Conservation (phyloP, 1,284 basidiomycete species). For the Trichosporon coremiiforme region DNA sequence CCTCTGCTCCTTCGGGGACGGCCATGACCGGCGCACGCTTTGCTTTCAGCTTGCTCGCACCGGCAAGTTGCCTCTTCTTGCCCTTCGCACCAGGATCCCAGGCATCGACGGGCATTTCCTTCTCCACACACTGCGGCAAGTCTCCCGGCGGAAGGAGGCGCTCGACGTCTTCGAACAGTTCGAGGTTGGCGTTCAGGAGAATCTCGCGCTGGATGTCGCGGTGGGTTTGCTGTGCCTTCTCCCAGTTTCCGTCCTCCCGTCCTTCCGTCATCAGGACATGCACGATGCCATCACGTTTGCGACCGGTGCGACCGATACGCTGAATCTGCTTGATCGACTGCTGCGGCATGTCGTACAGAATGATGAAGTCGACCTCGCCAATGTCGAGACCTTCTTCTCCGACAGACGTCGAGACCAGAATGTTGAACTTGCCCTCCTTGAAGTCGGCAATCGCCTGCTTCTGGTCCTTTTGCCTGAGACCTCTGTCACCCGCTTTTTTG, state of each 20-base stretch:
- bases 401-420: slow-evolving; percentile 93
- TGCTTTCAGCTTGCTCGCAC: slow-evolving; percentile 31
- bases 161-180: slow-evolving; percentile 88
- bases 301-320: slow-evolving; percentile 92
- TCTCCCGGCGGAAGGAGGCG: slow-evolving; percentile 78
- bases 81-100: slow-evolving; percentile 50
- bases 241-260: slow-evolving; percentile 89
- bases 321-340: slow-evolving; percentile 95
- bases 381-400: slow-evolving; percentile 99
- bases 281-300: slow-evolving; percentile 85
- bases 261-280: slow-evolving; percentile 90
- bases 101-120: slow-evolving; percentile 64
- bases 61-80: slow-evolving; percentile 33
- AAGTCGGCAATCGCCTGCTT: slow-evolving; percentile 74
- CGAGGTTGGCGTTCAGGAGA: slow-evolving; percentile 78
- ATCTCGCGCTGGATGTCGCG: slow-evolving; percentile 88
- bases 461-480: slow-evolving; percentile 89
- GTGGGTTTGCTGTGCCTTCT: slow-evolving; percentile 84
- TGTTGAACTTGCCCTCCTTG: slow-evolving; percentile 83
- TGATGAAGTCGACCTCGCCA: slow-evolving; percentile 94
- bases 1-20: slow-evolving; percentile 48
- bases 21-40: slow-evolving; percentile 42
- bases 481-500: slow-evolving; percentile 73
- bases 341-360: slow-evolving; percentile 96
- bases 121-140: slow-evolving; percentile 76